Base-by-base conservation (phyloP, 2,329 filamentous ascomycete species). In the Pyricularia sp. region DNA sequence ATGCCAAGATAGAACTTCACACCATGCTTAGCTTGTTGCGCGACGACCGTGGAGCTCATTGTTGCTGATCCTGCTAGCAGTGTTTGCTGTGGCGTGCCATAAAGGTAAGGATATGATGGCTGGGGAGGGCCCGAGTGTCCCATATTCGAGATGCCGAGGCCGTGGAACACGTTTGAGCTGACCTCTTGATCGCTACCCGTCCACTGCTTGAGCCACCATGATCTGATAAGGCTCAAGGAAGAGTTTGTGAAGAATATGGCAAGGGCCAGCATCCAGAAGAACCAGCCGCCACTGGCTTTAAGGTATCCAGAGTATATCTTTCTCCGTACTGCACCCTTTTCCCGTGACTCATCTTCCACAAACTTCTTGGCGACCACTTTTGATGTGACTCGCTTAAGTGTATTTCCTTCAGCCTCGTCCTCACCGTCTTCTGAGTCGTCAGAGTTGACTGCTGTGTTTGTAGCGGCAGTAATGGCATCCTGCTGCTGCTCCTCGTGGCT, bases 311-410 rank as follows among this genome's bases (percentile, higher is more conserved):
- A 74, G 71, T 94, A 94, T n/a, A 94, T 84, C 7, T 82, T 81
- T 26, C 82, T 81, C 72, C 89, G 89, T 36, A 94, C 87, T 5
- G 88, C 85, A 0, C 92, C 92, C 68, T 85, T 85, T 75, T 92
- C 90, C 69, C 88, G 85, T n/a, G 80, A 81, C 76, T 95, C 92
- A 2, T 93, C 91, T 74, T 93, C 88, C 30, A 92, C 86, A 72
- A 94, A 94, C 76, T 92, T 90, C 72, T 88, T 88, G 0, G 87
- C 84, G 5, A 78, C 77, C 64, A 77, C 76, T 74, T 85, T 85
- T 3, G 84, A 84, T 1, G 81, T 74, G 0, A 84, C 76, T 73
- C 86, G 87, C 66, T 82, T 81, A 58, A 87, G 76, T 1, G 79
- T 76, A 64, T 80, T 79, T 33, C 75, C 77, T n/a, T 78, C 76